Base-by-base conservation (phyloP, 306 rosid species). In the Carpinus fangiana region DNA sequence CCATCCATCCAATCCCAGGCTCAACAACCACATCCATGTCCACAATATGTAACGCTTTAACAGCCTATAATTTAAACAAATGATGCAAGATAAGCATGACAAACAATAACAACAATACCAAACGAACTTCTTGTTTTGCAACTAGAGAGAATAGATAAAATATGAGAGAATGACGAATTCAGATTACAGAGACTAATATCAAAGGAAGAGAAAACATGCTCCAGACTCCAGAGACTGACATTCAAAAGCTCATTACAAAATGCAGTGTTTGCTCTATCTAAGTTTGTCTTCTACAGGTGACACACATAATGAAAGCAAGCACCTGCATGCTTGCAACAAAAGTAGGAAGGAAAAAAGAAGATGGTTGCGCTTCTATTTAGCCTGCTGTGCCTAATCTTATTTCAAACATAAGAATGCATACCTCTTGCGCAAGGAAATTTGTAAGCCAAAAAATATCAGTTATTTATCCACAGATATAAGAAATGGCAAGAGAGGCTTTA, bases 1-100 rank as follows among this genome's bases (percentile, higher is more conserved):
- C 98, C 86, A 92, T 90, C 97, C 97, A 94, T 77, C 98, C 97
- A 79, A 94, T 86, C 77, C 98, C 98, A 86, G 98, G 98, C 86
- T 94, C 98, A 82, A 94, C 97, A 74, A 88, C 84, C 55, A 90
- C 97, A 76, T 94, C 98, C 98, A 94, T 94, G 86, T 94, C 98
- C 78, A 87, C 85, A 81, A 90, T 86, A 80, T 94, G 98, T 50
- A 94, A 84, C 64, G 89, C 92, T 87, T 94, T 94, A 76, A 94
- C 89, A 61, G 47, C 75, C 98, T 92, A 75, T 52, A 79, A 81
- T 78, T 79, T 55, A 53, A 83, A 80, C 57, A 72, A 67, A 57
- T 13, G 54, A 66, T 26, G 62, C 41, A 72, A 74, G 68, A 76
- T 86, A 77, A 83, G 84, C 7, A 76, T 18, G 79, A 61, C 57